These are phyloP conservation scores for Colletotrichum costaricense DNA, from an alignment of 2,329 filamentous ascomycete genomes.

Conservation along the genomic window DNA sequence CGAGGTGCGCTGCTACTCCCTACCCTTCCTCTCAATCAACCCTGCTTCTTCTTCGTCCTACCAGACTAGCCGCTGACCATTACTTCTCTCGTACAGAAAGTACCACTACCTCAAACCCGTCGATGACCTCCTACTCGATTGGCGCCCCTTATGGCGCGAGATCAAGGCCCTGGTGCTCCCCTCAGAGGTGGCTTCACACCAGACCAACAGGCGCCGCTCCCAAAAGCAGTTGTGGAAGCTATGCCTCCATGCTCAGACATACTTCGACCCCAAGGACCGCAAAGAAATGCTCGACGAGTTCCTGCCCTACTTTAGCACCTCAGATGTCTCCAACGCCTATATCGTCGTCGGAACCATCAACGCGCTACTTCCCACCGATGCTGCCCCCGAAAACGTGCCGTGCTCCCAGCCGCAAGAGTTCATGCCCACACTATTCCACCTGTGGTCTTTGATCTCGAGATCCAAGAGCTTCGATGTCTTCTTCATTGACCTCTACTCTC, in stretches of 20 bases:
- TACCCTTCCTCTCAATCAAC: neutral
- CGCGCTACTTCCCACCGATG: conserved; percentile 85
- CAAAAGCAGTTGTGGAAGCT: conserved; percentile 83
- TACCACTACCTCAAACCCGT: conserved; percentile 95
- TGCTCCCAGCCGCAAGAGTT: conserved; percentile 90
- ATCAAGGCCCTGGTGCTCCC: conserved; percentile 91
- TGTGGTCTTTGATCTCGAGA: conserved; percentile 93
- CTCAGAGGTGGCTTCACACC: conserved; percentile 78
- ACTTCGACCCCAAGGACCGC: conserved; percentile 90
- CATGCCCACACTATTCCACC: conserved; percentile 92
- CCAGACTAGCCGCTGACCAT: neutral
- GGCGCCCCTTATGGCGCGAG: conserved; percentile 92
- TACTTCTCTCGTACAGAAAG: conserved; percentile 66
- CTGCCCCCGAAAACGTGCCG: conserved; percentile 75
- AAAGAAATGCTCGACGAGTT: conserved; percentile 85
- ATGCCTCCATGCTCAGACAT: conserved; percentile 88
- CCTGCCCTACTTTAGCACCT: conserved; percentile 90
- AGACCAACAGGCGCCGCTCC: conserved; percentile 64
- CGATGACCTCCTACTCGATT: conserved; percentile 91
- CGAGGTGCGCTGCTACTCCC: conserved; percentile 73
- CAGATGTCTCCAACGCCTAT: conserved; percentile 90
- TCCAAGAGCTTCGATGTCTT: conserved; percentile 89
- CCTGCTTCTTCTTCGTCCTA: neutral
- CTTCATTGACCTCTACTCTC: conserved; percentile 90
- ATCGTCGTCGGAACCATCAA: conserved; percentile 92